phyloP scores from a whole-genome alignment of 2,329 filamentous ascomycete species.

The Arthrobotrys entomopaga region DNA sequence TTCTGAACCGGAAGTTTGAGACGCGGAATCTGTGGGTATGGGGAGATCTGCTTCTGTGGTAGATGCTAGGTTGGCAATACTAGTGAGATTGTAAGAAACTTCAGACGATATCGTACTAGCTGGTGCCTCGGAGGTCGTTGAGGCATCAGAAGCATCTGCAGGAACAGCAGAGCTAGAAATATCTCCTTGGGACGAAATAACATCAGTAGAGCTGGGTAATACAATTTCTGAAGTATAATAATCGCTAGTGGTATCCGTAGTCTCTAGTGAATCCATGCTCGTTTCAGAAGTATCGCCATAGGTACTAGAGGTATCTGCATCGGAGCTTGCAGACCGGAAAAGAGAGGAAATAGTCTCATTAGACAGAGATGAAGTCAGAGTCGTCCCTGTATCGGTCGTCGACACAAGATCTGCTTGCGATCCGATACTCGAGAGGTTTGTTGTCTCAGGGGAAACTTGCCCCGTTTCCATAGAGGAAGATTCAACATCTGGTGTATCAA shows the following conservation, averaged over 20 bases:
- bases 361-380: too few species aligned
- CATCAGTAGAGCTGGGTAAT: background rate
- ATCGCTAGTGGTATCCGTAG: background rate
- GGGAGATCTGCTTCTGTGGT: too few species aligned
- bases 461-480: background rate
- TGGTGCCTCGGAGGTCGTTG: background rate
- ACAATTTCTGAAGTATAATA: background rate
- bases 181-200: background rate
- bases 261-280: background rate
- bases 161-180: background rate
- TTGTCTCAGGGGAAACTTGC: background rate
- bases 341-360: too few species aligned
- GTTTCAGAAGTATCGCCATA: background rate
- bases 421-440: background rate
- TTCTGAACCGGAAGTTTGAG: too few species aligned
- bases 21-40: too few species aligned
- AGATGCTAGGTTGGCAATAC: background rate
- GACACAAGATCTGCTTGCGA: too few species aligned
- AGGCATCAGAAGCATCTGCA: background rate
- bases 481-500: background rate
- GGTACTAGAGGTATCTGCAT: background rate
- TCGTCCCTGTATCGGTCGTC: too few species aligned
- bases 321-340: background rate
- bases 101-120: background rate
- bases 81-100: background rate